Evolutionary conservation across 2,329 filamentous ascomycete genomes (phyloP).

Genomic region (Xylariales sp.): DNA sequence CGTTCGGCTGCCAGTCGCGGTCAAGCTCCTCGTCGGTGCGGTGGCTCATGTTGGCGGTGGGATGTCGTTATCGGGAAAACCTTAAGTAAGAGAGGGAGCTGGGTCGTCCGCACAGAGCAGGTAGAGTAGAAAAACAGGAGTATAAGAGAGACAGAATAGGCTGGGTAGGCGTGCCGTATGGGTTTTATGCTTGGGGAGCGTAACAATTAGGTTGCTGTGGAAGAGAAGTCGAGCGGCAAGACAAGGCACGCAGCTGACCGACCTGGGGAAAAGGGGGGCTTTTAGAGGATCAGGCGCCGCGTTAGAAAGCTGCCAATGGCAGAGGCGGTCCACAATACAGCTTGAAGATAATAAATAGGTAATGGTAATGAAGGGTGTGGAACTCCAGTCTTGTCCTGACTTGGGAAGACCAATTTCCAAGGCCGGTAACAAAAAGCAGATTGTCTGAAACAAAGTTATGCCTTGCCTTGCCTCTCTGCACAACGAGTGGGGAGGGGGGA

Average conservation of each 20-base stretch:
- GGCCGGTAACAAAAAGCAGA: too few relatives aligned
- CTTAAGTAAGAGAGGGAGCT: neutral
- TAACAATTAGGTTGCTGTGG: neutral
- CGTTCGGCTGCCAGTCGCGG: conserved; percentile 75
- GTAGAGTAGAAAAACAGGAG: neutral
- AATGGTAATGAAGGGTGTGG: too few relatives aligned
- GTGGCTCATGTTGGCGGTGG: conserved; percentile 24
- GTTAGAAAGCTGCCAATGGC: too few relatives aligned
- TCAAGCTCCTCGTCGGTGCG: conserved; percentile 66
- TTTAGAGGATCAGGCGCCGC: conserved; percentile 15
- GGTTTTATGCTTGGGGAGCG: neutral
- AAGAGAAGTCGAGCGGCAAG: neutral
- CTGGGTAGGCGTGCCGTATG: too few relatives aligned
- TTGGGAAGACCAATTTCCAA: conserved; percentile 6
- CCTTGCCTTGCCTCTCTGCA: too few relatives aligned
- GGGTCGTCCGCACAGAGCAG: neutral
- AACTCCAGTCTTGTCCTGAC: conserved; percentile 6
- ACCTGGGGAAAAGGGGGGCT: conserved; percentile 14
- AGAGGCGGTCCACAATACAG: neutral
- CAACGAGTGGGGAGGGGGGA: too few relatives aligned
- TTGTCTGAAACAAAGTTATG: conserved; percentile 7
- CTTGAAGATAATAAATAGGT: too few relatives aligned
- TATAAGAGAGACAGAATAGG: neutral
- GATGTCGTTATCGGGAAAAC: too few relatives aligned
- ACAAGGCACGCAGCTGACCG: conserved; percentile 2